A percentile compares a stretch with the other conserved stretches of the same genome.
phyloP scores from a whole-genome alignment of 306 rosid genomes.

The Casuarina glauca region DNA sequence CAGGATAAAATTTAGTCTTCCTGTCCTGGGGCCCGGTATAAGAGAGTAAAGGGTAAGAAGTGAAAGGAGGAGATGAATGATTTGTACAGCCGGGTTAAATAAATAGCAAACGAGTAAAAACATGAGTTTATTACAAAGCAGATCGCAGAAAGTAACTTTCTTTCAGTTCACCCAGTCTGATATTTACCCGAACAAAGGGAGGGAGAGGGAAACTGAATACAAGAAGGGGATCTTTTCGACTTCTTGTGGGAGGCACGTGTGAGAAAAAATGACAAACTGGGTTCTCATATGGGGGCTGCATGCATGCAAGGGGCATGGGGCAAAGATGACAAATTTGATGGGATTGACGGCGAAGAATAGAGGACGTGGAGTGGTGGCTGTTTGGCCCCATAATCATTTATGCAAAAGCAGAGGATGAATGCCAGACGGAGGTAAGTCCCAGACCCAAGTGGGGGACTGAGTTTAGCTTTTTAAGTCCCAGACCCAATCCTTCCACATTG shows the following conservation, averaged over 20 bases:
- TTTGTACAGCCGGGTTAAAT: too few relatives aligned
- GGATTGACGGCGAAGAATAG: slow-evolving; percentile 46
- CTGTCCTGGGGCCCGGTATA: too few relatives aligned
- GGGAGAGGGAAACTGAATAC: slow-evolving; percentile 10
- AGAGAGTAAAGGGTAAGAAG: too few relatives aligned
- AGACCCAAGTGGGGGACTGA: slow-evolving; percentile 31
- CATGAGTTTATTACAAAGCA: too few relatives aligned
- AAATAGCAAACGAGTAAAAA: too few relatives aligned
- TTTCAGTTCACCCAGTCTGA: too few relatives aligned
- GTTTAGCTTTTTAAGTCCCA: slow-evolving; percentile 28
- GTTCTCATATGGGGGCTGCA: slow-evolving; percentile 21
- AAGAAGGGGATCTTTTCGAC: background rate
- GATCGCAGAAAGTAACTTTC: too few relatives aligned
- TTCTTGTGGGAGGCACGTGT: slow-evolving; percentile 23
- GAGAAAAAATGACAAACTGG: background rate
- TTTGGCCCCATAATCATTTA: slow-evolving; percentile 50
- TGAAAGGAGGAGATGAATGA: too few relatives aligned
- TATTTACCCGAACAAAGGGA: background rate
- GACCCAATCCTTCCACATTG: slow-evolving; percentile 36
- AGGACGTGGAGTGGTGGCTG: slow-evolving; percentile 15
- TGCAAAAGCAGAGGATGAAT: slow-evolving; percentile 10
- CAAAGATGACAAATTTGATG: slow-evolving; percentile 30
- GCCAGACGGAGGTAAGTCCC: background rate
- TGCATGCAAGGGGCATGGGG: slow-evolving; percentile 31
- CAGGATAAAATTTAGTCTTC: too few relatives aligned